phyloP scores from a whole-genome alignment of 306 rosid genomes.

The Ormosia semicastrata region DNA sequence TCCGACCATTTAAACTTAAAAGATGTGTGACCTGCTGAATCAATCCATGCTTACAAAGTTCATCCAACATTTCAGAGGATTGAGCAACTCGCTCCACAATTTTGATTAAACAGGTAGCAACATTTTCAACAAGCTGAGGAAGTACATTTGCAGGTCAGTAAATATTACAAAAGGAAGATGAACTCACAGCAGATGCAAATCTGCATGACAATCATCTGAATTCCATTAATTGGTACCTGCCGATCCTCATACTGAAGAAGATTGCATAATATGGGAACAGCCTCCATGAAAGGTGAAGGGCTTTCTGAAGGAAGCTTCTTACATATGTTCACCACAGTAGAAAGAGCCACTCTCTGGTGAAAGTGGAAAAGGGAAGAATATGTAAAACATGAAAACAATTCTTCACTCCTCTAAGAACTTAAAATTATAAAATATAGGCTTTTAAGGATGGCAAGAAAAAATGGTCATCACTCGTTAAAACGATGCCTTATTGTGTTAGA shows the following conservation, averaged over 20 bases:
- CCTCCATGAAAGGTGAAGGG: slow-evolving; percentile 81
- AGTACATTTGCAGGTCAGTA: slow-evolving; percentile 29
- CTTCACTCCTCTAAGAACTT: slow-evolving; percentile 15
- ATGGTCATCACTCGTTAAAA: neutral
- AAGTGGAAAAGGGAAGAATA: neutral
- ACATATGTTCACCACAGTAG: slow-evolving; percentile 93
- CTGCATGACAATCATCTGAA: neutral
- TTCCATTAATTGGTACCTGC: slow-evolving; percentile 54
- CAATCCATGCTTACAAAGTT: slow-evolving; percentile 79
- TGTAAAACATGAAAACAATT: neutral
- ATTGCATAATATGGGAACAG: slow-evolving; percentile 92
- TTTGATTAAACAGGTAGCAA: slow-evolving; percentile 76
- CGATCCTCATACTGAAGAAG: slow-evolving; percentile 92
- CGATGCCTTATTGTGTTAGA: slow-evolving; percentile 11
- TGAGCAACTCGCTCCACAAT: slow-evolving; percentile 66
- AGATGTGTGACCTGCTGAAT: slow-evolving; percentile 70
- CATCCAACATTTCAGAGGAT: slow-evolving; percentile 80
- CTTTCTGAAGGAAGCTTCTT: slow-evolving; percentile 88
- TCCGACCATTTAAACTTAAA: slow-evolving; percentile 61
- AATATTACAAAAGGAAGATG: slow-evolving; percentile 6
- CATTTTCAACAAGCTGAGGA: slow-evolving; percentile 87
- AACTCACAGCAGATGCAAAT: neutral
- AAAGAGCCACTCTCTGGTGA: slow-evolving; percentile 86
- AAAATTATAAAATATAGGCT: neutral
- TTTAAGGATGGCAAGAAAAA: neutral